A percentile compares a stretch with the other conserved stretches of the same genome.
These are phyloP conservation scores for Mycosphaerella sp. DNA, from an alignment of 2,329 filamentous ascomycete species.

Conservation along the genomic window DNA sequence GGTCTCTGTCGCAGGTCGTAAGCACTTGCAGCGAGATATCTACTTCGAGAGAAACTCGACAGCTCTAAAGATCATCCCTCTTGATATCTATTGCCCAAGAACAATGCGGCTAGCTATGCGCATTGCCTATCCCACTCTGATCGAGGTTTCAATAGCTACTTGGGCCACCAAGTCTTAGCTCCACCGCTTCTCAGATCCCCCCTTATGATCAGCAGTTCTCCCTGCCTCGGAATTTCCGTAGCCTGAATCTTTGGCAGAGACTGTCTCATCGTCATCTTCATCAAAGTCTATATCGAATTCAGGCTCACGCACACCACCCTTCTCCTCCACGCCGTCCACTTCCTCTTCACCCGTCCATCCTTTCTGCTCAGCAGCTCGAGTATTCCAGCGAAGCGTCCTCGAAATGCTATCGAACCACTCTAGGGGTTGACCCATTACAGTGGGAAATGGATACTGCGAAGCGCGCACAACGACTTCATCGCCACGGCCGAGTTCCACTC, in stretches of 20 bases:
- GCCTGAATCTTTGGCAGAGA: slow-evolving; percentile 31
- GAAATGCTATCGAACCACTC: slow-evolving; percentile 98
- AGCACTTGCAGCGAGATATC: too few species aligned
- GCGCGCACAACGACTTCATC: slow-evolving; percentile 96
- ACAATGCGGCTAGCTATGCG: too few species aligned
- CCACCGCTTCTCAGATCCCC: slow-evolving; percentile 18
- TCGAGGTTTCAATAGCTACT: too few species aligned
- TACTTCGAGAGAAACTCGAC: too few species aligned
- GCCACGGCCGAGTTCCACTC: slow-evolving; percentile 84
- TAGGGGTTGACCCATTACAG: slow-evolving; percentile 77
- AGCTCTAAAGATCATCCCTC: too few species aligned
- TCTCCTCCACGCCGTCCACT: slow-evolving; percentile 28
- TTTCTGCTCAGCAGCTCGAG: slow-evolving; percentile 84
- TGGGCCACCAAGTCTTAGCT: slow-evolving; percentile 1
- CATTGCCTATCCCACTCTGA: too few species aligned
- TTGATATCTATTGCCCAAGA: too few species aligned
- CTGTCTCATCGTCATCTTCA: slow-evolving; percentile 50
- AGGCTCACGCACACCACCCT: slow-evolving; percentile 16
- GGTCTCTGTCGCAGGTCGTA: too few species aligned
- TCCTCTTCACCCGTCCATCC: slow-evolving; percentile 53
- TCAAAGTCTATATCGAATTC: slow-evolving; percentile 90
- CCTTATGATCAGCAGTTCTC: background rate
- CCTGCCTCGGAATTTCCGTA: slow-evolving; percentile 21
- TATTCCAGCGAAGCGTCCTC: slow-evolving; percentile 91
- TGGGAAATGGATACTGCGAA: slow-evolving; percentile 94